Conservation (phyloP, 371 early-diverging fungal species). For the Parasitella parasitica region DNA sequence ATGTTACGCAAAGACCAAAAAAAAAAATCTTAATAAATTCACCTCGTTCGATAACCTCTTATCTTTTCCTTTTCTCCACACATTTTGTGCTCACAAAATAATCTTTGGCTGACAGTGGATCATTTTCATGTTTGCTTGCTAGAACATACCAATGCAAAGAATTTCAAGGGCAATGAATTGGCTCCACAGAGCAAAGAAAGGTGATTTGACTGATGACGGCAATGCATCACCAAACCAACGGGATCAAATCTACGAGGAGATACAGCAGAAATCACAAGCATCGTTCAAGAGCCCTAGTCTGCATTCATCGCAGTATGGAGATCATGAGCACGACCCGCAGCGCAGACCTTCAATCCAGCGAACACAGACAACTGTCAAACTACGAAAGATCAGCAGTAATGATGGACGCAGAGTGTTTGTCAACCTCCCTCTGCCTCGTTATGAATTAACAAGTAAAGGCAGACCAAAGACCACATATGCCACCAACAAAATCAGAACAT, state of each 20-base stretch:
- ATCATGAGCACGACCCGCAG: neutral
- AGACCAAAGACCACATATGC: conserved; percentile 51
- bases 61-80: neutral
- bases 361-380: conserved; percentile 26
- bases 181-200: neutral
- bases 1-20: conserved; percentile 1
- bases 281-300: neutral
- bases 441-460: conserved; percentile 52
- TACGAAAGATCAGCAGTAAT: conserved; percentile 32
- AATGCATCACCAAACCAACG: neutral
- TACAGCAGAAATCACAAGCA: neutral
- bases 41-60: neutral
- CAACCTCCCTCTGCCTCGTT: conserved; percentile 62
- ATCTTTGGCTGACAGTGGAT: neutral
- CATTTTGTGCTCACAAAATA: neutral
- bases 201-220: neutral
- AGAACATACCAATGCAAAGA: neutral
- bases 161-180: neutral
- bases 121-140: neutral
- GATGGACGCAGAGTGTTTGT: conserved; percentile 67
- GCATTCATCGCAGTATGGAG: neutral
- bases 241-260: conserved; percentile 1
- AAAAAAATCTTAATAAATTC: neutral
- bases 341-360: conserved; percentile 1
- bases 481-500: conserved; percentile 76